These are phyloP conservation scores for Cladosporium sp. DNA, from an alignment of 2,329 filamentous ascomycete species.

Conservation along the genomic window DNA sequence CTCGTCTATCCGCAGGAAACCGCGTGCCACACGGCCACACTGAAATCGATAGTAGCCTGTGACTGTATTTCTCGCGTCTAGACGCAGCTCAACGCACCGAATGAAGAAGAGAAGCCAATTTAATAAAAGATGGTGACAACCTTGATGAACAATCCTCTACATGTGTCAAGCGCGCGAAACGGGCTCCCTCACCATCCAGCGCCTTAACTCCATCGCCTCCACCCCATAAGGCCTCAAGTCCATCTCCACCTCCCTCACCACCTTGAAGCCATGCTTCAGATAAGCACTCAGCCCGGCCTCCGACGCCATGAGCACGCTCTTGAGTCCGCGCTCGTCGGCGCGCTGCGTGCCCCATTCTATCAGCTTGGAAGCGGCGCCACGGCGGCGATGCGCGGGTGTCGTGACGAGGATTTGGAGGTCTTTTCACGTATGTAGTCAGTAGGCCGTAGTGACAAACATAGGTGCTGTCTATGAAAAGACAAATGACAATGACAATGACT, in stretches of 20 bases:
- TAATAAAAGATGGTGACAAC: not conserved
- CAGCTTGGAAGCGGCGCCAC: slow-evolving; percentile 42
- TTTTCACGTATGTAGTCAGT: slow-evolving; percentile 2
- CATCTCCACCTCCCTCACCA: slow-evolving; percentile 23
- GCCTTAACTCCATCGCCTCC: slow-evolving; percentile 24
- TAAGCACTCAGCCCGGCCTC: slow-evolving; percentile 37
- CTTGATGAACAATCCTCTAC: not conserved
- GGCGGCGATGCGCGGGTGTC: slow-evolving; percentile 41
- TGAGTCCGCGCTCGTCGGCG: slow-evolving; percentile 40
- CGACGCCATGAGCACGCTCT: slow-evolving; percentile 39
- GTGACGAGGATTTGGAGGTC: slow-evolving; percentile 35
- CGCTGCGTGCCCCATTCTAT: slow-evolving; percentile 40
- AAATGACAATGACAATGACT: slow-evolving; percentile 1
- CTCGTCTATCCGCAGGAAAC: not conserved
- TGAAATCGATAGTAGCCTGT: not conserved
- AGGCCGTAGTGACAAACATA: not conserved
- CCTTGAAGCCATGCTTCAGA: slow-evolving; percentile 37
- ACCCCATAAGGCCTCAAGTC: slow-evolving; percentile 30
- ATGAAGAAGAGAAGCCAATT: not conserved
- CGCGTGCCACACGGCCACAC: not conserved
- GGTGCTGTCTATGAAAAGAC: too few relatives aligned
- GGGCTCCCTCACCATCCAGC: slow-evolving; percentile 18
- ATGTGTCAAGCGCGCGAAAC: not conserved
- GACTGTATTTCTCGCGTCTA: not conserved
- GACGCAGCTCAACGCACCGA: not conserved